Evolutionary conservation across 257 asterid species (phyloP), one percentile per base, ranked within the genome.

Genomic region (Gardenia jasminoides): DNA sequence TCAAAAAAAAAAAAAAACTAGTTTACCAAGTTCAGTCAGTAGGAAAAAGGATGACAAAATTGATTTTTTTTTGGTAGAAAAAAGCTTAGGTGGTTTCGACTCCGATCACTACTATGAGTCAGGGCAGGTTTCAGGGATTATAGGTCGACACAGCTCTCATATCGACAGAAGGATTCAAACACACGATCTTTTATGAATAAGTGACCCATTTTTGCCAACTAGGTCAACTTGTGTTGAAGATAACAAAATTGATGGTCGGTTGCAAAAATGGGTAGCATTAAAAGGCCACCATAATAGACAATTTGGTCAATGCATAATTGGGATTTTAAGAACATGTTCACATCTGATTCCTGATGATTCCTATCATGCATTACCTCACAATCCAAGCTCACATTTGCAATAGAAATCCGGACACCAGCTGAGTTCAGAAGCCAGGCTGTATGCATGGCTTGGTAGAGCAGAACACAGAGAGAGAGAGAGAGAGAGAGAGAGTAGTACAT

Each of bases 391-490:
- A 69, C 69, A 65, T 65, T 65, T 26, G 69, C 69, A 65, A 4
- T 30, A 64, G 43, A 65, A 20, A 56, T 56, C 64, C 28, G 26
- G 26, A 22, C 64, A 56, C 28, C 22, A 65, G 69, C 41, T 65
- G 69, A 52, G 48, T 67, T 31, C 46, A 4, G 41, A 41, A 13
- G 78, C 78, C 78, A 75, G 78, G 78, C 70, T 75, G 78, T 39
- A 41, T 58, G 78, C 78, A 75, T 75, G 70, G 70, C 78, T 74
- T 31, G 56, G 56, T 33, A 74, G 78, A 52, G 66, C 67, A 74
- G 69, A 36, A 24, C 10, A 52, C 31, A 54, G 50, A 71, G 1
- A 26, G 26, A 26, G 15, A 10, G 24, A 12, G 19, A 73, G 33
- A 71, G 1, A 26, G 26, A 46, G 17, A 12, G 33, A 74, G 50